Evolutionary conservation across 306 rosid genomes (phyloP).

Genomic region (Lagenaria siceraria): DNA sequence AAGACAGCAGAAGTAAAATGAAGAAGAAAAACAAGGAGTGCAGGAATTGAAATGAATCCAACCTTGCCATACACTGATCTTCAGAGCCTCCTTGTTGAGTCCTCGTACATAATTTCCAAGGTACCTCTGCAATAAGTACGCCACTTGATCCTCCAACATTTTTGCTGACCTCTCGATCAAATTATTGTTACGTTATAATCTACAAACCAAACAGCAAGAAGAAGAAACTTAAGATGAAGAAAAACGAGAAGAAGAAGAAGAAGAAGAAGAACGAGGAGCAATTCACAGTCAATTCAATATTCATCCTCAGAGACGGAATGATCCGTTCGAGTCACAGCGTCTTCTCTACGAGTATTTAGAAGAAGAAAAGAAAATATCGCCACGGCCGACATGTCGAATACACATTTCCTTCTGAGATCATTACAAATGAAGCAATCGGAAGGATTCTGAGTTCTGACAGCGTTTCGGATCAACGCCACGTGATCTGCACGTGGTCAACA

Average conservation of each 20-base stretch:
- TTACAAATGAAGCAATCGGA: background rate
- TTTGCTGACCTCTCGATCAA: conserved; percentile 19
- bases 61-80: conserved; percentile 99
- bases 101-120: conserved; percentile 91
- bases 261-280: background rate
- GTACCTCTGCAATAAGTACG: conserved; percentile 87
- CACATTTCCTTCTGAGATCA: background rate
- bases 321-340: background rate
- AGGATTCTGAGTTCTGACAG: background rate
- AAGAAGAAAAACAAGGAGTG: background rate
- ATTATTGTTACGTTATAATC: conserved; percentile 13
- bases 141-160: conserved; percentile 99
- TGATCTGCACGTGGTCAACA: background rate
- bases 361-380: background rate
- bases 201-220: background rate
- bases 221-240: background rate
- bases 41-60: background rate
- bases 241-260: background rate
- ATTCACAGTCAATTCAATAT: background rate
- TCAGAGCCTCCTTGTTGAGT: conserved; percentile 90
- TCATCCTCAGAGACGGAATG: background rate
- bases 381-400: background rate
- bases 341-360: background rate
- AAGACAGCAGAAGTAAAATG: background rate
- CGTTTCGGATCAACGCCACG: background rate